These are phyloP conservation scores for Stephanodiscus triporus DNA, from an alignment of 108 stramenopile genomes.

Conservation along the genomic window DNA sequence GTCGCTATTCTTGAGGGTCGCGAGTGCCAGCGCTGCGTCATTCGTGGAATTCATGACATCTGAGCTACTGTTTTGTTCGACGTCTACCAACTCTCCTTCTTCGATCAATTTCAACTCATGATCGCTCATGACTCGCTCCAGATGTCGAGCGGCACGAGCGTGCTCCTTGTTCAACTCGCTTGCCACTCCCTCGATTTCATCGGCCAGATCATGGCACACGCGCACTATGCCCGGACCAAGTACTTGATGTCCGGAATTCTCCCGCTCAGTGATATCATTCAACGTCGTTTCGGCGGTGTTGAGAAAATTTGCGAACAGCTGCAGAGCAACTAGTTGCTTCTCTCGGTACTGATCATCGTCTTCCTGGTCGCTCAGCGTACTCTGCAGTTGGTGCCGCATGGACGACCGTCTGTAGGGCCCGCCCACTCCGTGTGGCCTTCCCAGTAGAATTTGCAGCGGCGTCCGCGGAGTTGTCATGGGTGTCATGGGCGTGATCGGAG, in stretches of 20 bases:
- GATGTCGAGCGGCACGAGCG: slow-evolving; percentile 32
- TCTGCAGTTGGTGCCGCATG: not conserved
- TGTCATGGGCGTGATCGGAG: slow-evolving; percentile 20
- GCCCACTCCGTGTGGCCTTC: not conserved
- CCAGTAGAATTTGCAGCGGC: slow-evolving; percentile 14
- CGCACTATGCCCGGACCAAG: slow-evolving; percentile 69
- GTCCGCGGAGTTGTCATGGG: slow-evolving; percentile 27
- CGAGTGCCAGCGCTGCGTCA: slow-evolving; percentile 3
- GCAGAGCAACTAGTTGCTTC: slow-evolving; percentile 37
- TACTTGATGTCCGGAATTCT: slow-evolving; percentile 40
- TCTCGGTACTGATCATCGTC: slow-evolving; percentile 16
- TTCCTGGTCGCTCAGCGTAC: not conserved
- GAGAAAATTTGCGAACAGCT: slow-evolving; percentile 41
- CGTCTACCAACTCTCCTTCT: not conserved
- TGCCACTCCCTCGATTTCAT: slow-evolving; percentile 61
- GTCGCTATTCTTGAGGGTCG: slow-evolving; percentile 3
- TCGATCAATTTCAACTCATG: slow-evolving; percentile 46
- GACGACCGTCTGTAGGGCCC: slow-evolving; percentile 7
- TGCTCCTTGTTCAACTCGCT: slow-evolving; percentile 60
- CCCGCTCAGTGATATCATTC: slow-evolving; percentile 28
- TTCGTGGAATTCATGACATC: slow-evolving; percentile 8
- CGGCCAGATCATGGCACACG: slow-evolving; percentile 73
- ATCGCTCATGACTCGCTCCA: slow-evolving; percentile 51
- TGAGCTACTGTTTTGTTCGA: not conserved
- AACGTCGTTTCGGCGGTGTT: slow-evolving; percentile 32